These are phyloP conservation scores for Telfairia occidentalis DNA, from an alignment of 331 rosid genomes.

Conservation along the genomic window DNA sequence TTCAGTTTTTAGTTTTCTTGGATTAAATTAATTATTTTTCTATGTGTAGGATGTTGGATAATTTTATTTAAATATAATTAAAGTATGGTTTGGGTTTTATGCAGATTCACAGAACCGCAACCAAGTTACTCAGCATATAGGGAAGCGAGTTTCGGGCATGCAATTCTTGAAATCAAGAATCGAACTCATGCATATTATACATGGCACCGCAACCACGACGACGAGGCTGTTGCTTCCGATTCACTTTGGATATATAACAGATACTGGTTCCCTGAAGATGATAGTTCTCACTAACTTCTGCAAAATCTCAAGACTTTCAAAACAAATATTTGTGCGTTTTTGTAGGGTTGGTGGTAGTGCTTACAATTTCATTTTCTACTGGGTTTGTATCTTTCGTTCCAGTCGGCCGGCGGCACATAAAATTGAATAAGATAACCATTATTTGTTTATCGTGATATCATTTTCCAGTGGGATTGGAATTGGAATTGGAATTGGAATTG, in stretches of 20 bases:
- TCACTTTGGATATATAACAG: constrained; percentile 35
- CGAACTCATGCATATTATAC: constrained; percentile 35
- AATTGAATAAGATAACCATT: not conserved
- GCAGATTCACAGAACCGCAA: constrained; percentile 35
- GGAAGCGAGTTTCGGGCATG: constrained; percentile 51
- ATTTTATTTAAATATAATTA: too few relatives aligned
- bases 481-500: not conserved
- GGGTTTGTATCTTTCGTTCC: not conserved
- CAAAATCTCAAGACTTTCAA: not conserved
- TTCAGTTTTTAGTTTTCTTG: not conserved
- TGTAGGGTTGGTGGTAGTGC: not conserved
- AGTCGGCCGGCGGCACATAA: not conserved
- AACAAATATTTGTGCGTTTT: not conserved
- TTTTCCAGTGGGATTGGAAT: not conserved
- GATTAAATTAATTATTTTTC: too few relatives aligned
- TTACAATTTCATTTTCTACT: not conserved
- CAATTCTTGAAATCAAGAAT: constrained; percentile 30
- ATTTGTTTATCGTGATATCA: not conserved
- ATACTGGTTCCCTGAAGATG: constrained; percentile 21
- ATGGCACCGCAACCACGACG: constrained; percentile 44
- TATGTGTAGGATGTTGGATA: too few relatives aligned
- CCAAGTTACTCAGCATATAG: constrained; percentile 42
- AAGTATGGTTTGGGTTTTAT: not conserved
- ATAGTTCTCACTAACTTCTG: constrained; percentile 7
- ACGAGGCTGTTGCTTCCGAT: constrained; percentile 24